Evolutionary conservation across 2,329 filamentous ascomycete genomes (phyloP), one percentile per base, ranked within the genome.

Genomic region (Stemphylium lycopersici): DNA sequence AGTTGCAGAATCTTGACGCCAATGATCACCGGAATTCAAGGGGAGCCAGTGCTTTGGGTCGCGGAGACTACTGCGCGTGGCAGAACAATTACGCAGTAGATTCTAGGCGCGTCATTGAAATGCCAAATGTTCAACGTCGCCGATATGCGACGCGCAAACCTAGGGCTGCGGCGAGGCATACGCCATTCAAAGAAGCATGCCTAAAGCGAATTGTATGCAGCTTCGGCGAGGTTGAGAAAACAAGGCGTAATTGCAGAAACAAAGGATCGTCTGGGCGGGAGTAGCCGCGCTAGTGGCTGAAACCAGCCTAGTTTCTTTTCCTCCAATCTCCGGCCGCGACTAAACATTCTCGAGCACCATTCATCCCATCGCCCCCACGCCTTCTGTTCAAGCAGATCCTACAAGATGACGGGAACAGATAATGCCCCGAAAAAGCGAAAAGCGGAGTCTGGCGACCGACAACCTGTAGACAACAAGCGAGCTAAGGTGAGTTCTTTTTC

Each of bases 391-490:
- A 18, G 22, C 13, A 22, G 31, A 13, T 33, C 26, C n/a, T 31
- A 20, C 20, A 42, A 16, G 8, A 52, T 43, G 40, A 11, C 22
- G n/a, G 40, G 24, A 29, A 72, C 69, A 65, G 60, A 64, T 24
- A 6, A 58, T 37, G 43, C 47, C 4, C 50, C 63, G 43, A 70
- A 45, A 31, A 79, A 79, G 56, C 67, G 77, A 37, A 78, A 77
- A 55, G 73, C 74, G 16, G 70, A 64, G 39, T 42, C 61, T 24
- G 68, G 68, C 12, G 58, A 65, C 38, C 61, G 59, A 29, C 58
- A 62, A 22, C 65, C 62, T 24, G 60, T 54, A 45, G 60, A 59
- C 24, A 68, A 71, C 20, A 78, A 78, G 63, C 70, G 67, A 56
- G 58, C 66, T 8, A 78, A 74, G 67, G 77, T 78, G 52, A 61